Evolutionary conservation across 108 stramenopile genomes (phyloP).

Genomic region (Stephanodiscus triporus): DNA sequence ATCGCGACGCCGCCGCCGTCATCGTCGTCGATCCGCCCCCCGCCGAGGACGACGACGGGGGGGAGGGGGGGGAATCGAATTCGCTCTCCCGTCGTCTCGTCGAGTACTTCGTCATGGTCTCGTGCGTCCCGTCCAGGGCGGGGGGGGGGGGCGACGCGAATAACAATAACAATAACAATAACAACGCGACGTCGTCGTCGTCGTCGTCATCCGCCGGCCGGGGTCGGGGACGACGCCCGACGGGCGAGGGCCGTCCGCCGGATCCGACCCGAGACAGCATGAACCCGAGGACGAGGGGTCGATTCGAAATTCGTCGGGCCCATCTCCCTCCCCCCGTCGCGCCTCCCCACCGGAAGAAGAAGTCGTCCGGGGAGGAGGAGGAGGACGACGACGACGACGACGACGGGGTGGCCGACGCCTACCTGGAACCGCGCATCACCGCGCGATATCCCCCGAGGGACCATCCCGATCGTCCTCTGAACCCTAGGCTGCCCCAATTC

Average conservation of each 20-base stretch:
- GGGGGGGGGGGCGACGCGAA: slow-evolving; percentile 1
- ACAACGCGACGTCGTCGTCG: slow-evolving; percentile 4
- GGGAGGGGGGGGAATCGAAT: background rate
- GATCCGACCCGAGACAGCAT: slow-evolving; percentile 32
- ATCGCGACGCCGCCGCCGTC: slow-evolving; percentile 6
- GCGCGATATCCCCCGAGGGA: slow-evolving; percentile 77
- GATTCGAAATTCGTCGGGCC: slow-evolving; percentile 28
- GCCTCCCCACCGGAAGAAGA: slow-evolving; percentile 48
- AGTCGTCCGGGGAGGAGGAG: too few relatives aligned
- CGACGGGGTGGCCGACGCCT: slow-evolving; percentile 35
- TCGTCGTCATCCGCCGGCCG: too few relatives aligned
- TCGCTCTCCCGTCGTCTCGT: slow-evolving; percentile 58
- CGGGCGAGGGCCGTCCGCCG: slow-evolving; percentile 37
- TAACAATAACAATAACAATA: slow-evolving; percentile 19
- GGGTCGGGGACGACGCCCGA: too few relatives aligned
- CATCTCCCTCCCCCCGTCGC: slow-evolving; percentile 61
- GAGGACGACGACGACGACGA: slow-evolving; percentile 22
- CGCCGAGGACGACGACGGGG: background rate
- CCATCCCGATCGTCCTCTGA: slow-evolving; percentile 73
- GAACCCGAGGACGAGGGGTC: slow-evolving; percentile 29
- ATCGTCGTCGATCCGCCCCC: background rate
- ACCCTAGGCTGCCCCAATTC: slow-evolving; percentile 84
- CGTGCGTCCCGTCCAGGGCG: slow-evolving; percentile 48
- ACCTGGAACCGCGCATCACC: slow-evolving; percentile 74
- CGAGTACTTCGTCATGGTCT: slow-evolving; percentile 86